Conservation (phyloP, 1,284 basidiomycete species). For the Sporisorium reilianum region DNA sequence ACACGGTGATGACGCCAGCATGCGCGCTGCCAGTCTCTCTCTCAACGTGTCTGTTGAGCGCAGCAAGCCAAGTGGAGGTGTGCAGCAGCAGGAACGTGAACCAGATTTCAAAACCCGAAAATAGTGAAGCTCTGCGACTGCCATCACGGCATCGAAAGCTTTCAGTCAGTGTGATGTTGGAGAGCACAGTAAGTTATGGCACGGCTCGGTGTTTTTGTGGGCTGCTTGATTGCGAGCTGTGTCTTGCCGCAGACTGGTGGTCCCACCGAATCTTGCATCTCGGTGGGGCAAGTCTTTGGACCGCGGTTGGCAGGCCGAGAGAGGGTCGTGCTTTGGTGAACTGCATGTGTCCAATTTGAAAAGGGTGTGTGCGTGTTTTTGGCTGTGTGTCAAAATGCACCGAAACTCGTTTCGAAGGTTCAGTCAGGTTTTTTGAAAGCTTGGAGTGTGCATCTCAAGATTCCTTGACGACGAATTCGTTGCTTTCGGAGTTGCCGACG, state of each 20-base stretch:
- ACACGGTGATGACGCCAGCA: conserved; percentile 7
- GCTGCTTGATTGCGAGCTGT: no score
- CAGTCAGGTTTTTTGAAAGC: neutral
- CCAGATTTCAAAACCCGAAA: conserved; percentile 1
- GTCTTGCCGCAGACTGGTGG: neutral
- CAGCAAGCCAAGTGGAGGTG: conserved; percentile 13
- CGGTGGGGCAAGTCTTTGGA: neutral
- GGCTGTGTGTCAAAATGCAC: neutral
- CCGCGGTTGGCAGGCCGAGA: neutral
- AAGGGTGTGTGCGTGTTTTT: neutral
- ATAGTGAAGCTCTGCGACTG: neutral
- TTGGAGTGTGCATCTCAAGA: neutral
- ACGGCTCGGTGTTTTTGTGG: no score
- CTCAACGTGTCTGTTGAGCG: conserved; percentile 5
- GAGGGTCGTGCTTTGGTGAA: neutral
- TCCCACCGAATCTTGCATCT: neutral
- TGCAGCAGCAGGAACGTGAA: neutral
- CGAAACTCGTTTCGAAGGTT: neutral
- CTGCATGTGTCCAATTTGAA: neutral
- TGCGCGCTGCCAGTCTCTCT: conserved; percentile 2
- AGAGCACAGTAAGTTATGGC: no score
- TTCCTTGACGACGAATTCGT: neutral
- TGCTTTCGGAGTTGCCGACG: neutral
- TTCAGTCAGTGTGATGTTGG: no score
- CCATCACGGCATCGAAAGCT: neutral